phyloP scores from a whole-genome alignment of 345 rosid genomes.

The Nephelium lappaceum region DNA sequence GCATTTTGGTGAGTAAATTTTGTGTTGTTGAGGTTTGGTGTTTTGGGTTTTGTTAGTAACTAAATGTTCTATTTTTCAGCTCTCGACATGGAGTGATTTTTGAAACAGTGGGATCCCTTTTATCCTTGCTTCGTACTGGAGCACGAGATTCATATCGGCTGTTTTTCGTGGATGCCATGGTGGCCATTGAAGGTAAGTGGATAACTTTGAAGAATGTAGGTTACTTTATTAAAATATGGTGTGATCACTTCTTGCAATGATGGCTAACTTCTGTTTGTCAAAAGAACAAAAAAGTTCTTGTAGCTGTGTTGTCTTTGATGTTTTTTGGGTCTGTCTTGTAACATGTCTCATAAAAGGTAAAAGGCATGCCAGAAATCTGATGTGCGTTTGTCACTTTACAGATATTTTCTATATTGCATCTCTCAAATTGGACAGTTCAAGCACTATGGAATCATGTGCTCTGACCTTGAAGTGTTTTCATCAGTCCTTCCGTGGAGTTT shows the following conservation, averaged over 20 bases:
- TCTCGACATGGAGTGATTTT: conserved; percentile 71
- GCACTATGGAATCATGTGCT: conserved; percentile 28
- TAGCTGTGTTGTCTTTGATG: not conserved
- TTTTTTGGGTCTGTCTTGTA: not conserved
- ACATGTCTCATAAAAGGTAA: not conserved
- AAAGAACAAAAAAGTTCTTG: conserved; percentile 9
- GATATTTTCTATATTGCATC: conserved; percentile 64
- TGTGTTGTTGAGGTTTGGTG: not conserved
- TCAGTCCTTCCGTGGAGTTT: conserved; percentile 55
- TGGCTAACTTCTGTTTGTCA: not conserved
- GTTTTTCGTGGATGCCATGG: conserved; percentile 74
- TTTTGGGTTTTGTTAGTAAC: not conserved
- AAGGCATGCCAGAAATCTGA: conserved; percentile 16
- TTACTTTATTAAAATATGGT: not conserved
- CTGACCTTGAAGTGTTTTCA: conserved; percentile 65
- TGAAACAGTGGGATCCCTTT: conserved; percentile 80
- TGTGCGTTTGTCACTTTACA: conserved; percentile 39
- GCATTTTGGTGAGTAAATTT: conserved; percentile 56
- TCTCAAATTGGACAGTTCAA: conserved; percentile 32
- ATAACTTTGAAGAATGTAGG: not conserved
- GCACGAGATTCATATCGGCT: conserved; percentile 74
- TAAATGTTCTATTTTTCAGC: conserved; percentile 37
- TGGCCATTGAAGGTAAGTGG: conserved; percentile 67
- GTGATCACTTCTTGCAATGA: conserved; percentile 12
- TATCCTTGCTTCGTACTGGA: conserved; percentile 82